Evolutionary conservation across 2,329 filamentous ascomycete species (phyloP), one percentile per base, ranked within the genome.

Genomic region (Alternaria postmessia): DNA sequence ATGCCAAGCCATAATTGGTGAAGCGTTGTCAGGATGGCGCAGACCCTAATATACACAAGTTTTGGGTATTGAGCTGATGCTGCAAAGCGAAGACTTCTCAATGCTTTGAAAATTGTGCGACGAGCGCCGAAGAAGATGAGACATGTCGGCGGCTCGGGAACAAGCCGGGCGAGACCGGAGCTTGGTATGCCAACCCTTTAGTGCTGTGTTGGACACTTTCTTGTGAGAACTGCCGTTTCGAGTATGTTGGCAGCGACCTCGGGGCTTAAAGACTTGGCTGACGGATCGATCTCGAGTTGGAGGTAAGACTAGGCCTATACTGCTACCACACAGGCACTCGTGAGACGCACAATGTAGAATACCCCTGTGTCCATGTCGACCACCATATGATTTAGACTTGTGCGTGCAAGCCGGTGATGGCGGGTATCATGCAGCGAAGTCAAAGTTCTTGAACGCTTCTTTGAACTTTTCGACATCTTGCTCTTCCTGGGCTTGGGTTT

Each of bases 391-490:
- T 1, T 18, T 20, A 36, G 5, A 36, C 46, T 36, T 48, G 42
- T 57, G 12, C 20, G n/a, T 24, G 18, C 2, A 43, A n/a, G 16
- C 26, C 6, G 24, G 9, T 11, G 3, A 36, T n/a, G 20, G 12
- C 9, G 47, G 41, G 46, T 43, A 60, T 63, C 43, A 65, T 55
- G 53, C 60, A 34, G 92, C 91, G 77, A 97, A 97, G 78, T 99
- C 94, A 85, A 91, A 97, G 32, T 87, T 83, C 79, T 92, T 89
- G 74, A 96, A 99, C 1, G 90, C 89, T 67, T 86, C 84, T 70
- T 94, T 93, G 79, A 98, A 96, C 9, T 86, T 87, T 54, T 88
- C 86, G 2, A 90, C 91, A 76, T 98, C 94, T 44, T 84, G 83
- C 55, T 86, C 88, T 81, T 98, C 95, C 67, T 97, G 93, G 11